Evolutionary conservation across 129 eudicot genomes (phyloP), one percentile per base, ranked within the genome.

Genomic region (Flaveria robusta): DNA sequence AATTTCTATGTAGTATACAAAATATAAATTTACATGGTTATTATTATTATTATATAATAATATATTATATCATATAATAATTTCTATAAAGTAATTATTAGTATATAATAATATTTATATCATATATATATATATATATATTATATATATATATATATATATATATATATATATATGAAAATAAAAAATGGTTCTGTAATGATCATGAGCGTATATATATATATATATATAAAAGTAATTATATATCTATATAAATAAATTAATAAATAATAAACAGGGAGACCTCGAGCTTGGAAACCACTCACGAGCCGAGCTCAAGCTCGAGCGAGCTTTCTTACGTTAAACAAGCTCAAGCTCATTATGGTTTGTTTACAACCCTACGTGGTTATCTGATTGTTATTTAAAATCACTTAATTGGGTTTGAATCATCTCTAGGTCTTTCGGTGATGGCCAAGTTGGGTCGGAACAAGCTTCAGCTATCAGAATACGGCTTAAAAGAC

Each of bases 371-470:
- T 16, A n/a, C 6, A 51, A 7, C 58, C 23, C 11, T 47, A 47
- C 54, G 14, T 47, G 6, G 23, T 12, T 26, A 62, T 62, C 20
- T 62, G 10, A 62, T 62, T 67, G 19, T 20, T 22, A 41, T 43
- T 37, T 10, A 19, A 19, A 11, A 4, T 67, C 55, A 22, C 52
- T 14, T 26, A 45, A 22, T 16, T 23, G 4, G 18, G 20, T 45
- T 14, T 59, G 9, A 43, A 5, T 15, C 5, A 59, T 43, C 37
- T 8, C 8, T 85, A 92, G 96, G 97, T 70, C 93, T 87, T 52
- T 86, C 91, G 19, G 75, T 87, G 79, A 89, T 87, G 91, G 76
- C 91, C 74, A 87, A 89, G 74, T 67, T 89, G 89, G 83, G 87
- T 15, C 75, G 88, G 34, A 87, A 82, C 80, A 83, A 87, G 79